Evolutionary conservation across 257 asterid species (phyloP).

Genomic region (Capsicum pubescens): DNA sequence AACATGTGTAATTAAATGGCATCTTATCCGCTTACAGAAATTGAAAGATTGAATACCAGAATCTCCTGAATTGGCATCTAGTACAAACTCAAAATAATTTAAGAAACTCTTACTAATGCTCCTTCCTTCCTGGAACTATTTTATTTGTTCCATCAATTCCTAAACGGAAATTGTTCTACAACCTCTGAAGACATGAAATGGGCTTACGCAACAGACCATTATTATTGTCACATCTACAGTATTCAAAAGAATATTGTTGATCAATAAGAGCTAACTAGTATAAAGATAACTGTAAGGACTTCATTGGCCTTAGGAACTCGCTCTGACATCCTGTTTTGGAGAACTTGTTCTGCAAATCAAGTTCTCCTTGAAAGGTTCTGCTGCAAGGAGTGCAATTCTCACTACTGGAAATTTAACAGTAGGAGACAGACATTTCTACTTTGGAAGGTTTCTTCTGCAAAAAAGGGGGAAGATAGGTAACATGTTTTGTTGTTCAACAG

Average conservation of each 20-base stretch:
- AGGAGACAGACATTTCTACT: background rate
- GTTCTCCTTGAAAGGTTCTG: background rate
- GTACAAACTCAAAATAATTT: background rate
- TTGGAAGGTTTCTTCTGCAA: background rate
- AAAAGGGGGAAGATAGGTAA: background rate
- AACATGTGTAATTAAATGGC: conserved; percentile 3
- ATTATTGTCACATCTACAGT: background rate
- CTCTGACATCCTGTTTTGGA: background rate
- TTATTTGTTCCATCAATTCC: background rate
- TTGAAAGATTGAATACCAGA: background rate
- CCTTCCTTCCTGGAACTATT: background rate
- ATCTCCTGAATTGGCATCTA: background rate
- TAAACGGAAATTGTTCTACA: background rate
- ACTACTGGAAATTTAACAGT: background rate
- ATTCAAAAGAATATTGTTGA: background rate
- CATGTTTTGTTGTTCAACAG: background rate
- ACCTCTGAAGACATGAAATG: background rate
- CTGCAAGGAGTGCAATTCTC: background rate
- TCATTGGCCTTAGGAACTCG: background rate
- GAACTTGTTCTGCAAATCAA: background rate
- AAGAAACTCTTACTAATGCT: background rate
- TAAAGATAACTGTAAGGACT: background rate
- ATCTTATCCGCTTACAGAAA: background rate
- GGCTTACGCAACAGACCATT: background rate
- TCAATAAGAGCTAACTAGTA: background rate